These are phyloP conservation scores for Fusarium papillatum DNA, from an alignment of 2,329 filamentous ascomycete species.

Conservation along the genomic window DNA sequence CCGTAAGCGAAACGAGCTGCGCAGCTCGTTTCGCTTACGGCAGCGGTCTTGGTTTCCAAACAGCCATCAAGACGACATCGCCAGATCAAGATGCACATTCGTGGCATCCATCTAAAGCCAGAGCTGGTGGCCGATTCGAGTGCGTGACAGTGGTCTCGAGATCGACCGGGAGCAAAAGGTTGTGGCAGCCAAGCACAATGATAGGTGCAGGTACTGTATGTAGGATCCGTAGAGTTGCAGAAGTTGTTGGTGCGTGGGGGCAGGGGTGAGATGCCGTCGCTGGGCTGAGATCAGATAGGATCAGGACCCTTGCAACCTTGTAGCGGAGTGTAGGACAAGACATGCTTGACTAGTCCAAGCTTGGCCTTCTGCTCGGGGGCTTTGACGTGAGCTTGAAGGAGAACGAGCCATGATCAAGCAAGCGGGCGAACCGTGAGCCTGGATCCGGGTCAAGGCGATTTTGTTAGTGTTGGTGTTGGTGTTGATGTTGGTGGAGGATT, in stretches of 20 bases:
- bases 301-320: slow-evolving; percentile 13
- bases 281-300: slow-evolving; percentile 25
- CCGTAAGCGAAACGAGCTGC: too few relatives aligned
- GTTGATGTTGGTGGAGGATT: slow-evolving; percentile 9
- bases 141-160: slow-evolving; percentile 15
- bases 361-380: neutral
- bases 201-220: slow-evolving; percentile 22
- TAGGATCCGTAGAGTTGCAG: slow-evolving; percentile 4
- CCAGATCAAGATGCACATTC: neutral
- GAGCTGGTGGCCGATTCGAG: slow-evolving; percentile 15
- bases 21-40: neutral
- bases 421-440: slow-evolving; percentile 15
- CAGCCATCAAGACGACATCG: neutral
- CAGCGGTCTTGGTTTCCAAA: neutral
- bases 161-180: slow-evolving; percentile 18
- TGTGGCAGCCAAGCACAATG: slow-evolving; percentile 10
- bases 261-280: slow-evolving; percentile 19
- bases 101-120: neutral
- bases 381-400: slow-evolving; percentile 4
- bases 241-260: slow-evolving; percentile 33
- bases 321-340: slow-evolving; percentile 3
- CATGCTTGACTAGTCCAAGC: neutral
- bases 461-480: slow-evolving; percentile 10
- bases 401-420: slow-evolving; percentile 12
- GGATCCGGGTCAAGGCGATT: slow-evolving; percentile 12